phyloP scores from a whole-genome alignment of 2,329 filamentous ascomycete species.

The Leptographium flavum region DNA sequence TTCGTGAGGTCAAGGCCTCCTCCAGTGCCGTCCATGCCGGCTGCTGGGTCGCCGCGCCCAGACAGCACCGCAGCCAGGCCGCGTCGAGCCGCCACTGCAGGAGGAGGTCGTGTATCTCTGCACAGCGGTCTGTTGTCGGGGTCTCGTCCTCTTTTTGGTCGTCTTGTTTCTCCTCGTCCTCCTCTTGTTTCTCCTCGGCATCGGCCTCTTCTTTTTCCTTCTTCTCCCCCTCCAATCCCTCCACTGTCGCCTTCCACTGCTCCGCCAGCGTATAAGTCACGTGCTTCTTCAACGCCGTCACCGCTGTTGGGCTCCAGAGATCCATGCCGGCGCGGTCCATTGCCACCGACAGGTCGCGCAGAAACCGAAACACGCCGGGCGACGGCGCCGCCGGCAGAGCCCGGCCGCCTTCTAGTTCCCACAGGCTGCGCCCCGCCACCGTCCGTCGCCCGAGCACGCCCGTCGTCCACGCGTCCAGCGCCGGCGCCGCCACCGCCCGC shows the following conservation, averaged over 20 bases:
- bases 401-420: slow-evolving; percentile 56
- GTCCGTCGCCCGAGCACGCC: slow-evolving; percentile 26
- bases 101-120: slow-evolving; percentile 31
- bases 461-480: slow-evolving; percentile 33
- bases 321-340: slow-evolving; percentile 65
- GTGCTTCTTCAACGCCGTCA: slow-evolving; percentile 45
- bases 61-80: slow-evolving; percentile 30
- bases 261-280: slow-evolving; percentile 36
- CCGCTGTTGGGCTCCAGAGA: slow-evolving; percentile 63
- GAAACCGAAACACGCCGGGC: slow-evolving; percentile 55
- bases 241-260: slow-evolving; percentile 26
- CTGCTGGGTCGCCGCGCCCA: slow-evolving; percentile 18
- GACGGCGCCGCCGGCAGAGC: slow-evolving; percentile 68
- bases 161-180: slow-evolving; percentile 34
- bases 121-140: slow-evolving; percentile 12
- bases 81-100: slow-evolving; percentile 51
- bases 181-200: slow-evolving; percentile 19
- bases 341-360: slow-evolving; percentile 46
- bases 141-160: slow-evolving; percentile 12
- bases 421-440: slow-evolving; percentile 52
- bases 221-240: slow-evolving; percentile 7
- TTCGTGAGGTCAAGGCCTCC: slow-evolving; percentile 27
- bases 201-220: slow-evolving; percentile 11
- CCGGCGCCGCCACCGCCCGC: slow-evolving; percentile 30
- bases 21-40: slow-evolving; percentile 22